Base-by-base conservation (phyloP, 352 stramenopile genomes). In the Phytophthora syringae region DNA sequence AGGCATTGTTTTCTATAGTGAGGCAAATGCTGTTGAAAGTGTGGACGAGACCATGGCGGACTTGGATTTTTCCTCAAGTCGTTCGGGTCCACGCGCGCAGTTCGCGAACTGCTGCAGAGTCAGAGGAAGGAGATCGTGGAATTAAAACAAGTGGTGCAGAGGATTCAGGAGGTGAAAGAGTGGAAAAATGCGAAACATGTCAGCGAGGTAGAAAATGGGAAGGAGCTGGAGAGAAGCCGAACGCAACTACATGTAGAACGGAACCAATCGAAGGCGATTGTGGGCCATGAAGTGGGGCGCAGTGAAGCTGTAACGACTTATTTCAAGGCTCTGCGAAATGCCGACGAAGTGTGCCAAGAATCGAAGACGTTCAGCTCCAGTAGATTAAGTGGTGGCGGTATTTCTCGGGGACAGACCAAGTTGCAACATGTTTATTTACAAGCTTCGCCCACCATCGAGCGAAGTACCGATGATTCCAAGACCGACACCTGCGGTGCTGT, bases 21-120 rank as follows among this genome's bases (percentile, higher is more conserved):
- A n/a, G 13, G 44, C 22, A 9, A 50, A 27, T 16, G 45, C 21
- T 7, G 11, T 7, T 2, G 44, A 63, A 27, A 25, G 18, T 10
- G 51, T 63, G 15, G 60, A 63, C 18, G 43, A 61, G 27, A 68
- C 37, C 36, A 68, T 68, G 60, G 22, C 24, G 5, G 36, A 57
- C 34, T 21, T 55, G 49, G 49, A 44, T 32, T 57, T 47, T 57
- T 57, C 34, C 21, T 57, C 13, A 45, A 34, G 13, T 47, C 50
- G 6, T 57, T 44, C 22, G 36, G 36, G 3, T 57, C 50, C 7
- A 57, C 50, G 7, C 30, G 32, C 22, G 50, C 20, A 25, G 50
- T 47, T 16, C 15, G 13, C 1, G 32, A 36, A 22, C 42, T 32
- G 20, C 20, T 43, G 1, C 27, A 43, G 20, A n/a, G 10, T 44